Conservation (phyloP, 441 rosid species). For the Mallotus repandus region DNA sequence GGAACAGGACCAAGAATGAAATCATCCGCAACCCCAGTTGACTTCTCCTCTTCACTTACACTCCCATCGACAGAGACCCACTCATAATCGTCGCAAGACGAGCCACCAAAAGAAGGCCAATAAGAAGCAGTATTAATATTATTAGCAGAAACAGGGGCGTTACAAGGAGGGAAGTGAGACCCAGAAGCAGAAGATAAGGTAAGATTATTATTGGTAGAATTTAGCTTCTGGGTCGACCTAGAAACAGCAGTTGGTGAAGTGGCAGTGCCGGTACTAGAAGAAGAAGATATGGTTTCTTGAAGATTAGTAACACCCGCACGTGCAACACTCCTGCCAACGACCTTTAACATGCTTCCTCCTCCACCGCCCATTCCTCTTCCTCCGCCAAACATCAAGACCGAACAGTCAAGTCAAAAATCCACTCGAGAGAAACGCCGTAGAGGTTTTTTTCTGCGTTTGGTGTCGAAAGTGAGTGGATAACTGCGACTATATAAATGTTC, state of each 20-base stretch:
- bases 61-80: constrained; percentile 56
- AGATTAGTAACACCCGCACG: constrained; percentile 53
- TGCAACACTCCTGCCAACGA: constrained; percentile 49
- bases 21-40: constrained; percentile 33
- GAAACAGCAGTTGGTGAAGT: constrained; percentile 35
- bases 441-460: too few relatives aligned
- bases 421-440: too few relatives aligned
- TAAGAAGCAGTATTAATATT: constrained; percentile 22
- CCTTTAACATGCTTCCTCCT: constrained; percentile 54
- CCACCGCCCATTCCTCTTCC: constrained; percentile 71
- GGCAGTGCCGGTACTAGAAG: constrained; percentile 26
- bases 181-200: constrained; percentile 38
- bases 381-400: constrained; percentile 45
- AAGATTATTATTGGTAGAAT: constrained; percentile 32
- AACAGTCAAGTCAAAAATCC: too few relatives aligned
- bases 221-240: constrained; percentile 28
- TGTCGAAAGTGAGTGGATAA: too few relatives aligned
- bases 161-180: constrained; percentile 26
- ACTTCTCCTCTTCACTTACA: constrained; percentile 40
- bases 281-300: constrained; percentile 52
- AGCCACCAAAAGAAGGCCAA: constrained; percentile 23
- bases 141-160: constrained; percentile 40
- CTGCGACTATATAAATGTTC: too few relatives aligned
- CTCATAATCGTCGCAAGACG: constrained; percentile 56
- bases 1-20: constrained; percentile 66